Conservation (phyloP, 768 basidiomycete species). For the Russula abietina region DNA sequence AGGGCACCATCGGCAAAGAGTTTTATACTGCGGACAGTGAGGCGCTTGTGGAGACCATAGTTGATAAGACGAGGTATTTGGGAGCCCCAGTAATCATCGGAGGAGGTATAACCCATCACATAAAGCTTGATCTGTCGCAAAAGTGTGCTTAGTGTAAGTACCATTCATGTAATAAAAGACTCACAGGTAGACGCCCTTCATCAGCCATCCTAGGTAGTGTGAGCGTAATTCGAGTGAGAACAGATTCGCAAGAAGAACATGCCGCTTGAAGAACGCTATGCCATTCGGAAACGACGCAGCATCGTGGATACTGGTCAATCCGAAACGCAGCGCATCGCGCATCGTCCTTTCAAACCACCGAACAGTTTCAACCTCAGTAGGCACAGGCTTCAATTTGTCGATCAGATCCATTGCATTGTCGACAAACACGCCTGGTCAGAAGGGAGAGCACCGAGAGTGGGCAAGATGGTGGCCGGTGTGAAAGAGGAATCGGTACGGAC, state of each 20-base stretch:
- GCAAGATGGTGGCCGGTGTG: not conserved
- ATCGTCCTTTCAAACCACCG: constrained; percentile 62
- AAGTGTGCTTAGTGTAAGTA: not conserved
- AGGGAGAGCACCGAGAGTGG: too few species aligned
- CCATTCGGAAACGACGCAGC: constrained; percentile 48
- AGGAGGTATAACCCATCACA: constrained; percentile 46
- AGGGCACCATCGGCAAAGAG: constrained; percentile 83
- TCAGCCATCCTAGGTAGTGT: constrained; percentile 54
- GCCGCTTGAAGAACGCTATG: constrained; percentile 65
- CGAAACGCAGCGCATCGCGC: constrained; percentile 64
- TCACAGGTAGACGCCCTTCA: constrained; percentile 59
- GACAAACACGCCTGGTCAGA: constrained; percentile 56
- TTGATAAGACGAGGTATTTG: constrained; percentile 31
- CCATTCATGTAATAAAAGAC: constrained; percentile 25
- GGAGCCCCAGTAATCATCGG: constrained; percentile 33
- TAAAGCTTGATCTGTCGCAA: constrained; percentile 49
- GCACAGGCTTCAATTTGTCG: constrained; percentile 46
- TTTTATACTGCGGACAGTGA: constrained; percentile 56
- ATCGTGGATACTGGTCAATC: constrained; percentile 85
- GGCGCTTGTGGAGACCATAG: constrained; percentile 33
- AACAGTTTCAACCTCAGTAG: constrained; percentile 49
- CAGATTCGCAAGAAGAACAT: constrained; percentile 26
- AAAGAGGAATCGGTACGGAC: constrained; percentile 33
- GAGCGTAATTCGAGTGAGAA: not conserved
- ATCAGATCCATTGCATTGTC: constrained; percentile 86